Evolutionary conservation across 1,284 basidiomycete species (phyloP), one percentile per base, ranked within the genome.

Genomic region (Neonothopanus nambi): DNA sequence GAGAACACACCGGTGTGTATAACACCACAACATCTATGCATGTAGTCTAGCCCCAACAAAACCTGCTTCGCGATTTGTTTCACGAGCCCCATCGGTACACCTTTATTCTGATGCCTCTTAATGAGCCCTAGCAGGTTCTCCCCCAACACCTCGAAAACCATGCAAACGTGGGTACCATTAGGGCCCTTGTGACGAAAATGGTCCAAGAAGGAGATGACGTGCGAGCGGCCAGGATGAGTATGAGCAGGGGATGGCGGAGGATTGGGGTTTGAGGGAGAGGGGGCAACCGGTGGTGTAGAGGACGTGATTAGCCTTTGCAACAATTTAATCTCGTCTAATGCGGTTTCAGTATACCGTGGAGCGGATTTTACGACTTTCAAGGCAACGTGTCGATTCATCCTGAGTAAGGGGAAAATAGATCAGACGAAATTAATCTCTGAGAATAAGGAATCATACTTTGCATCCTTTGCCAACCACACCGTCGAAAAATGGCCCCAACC

Each of bases 301-400:
- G 94, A 93, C 11, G 89, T 91, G 68, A 97, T 96, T 60, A 98
- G 87, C 33, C 95, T 87, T 67, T 98, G 94, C 11, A 98, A 82
- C 3, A 99, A 88, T 73, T 98, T 98, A 76, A 99, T 99, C 75
- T 99, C 97, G 77, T 99, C 96, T 33, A 98, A 78, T 0, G 96
- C 97, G 0, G 96, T 99, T 69, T 99, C 97, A 2, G 96, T 98
- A 73, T 99, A 99, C 56, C 97, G 84, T 1, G 90, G 87, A 0
- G 96, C 96, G 11, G 95, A 98, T 75, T 99, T 99, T 70, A 99
- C 97, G 63, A 99, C 93, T 72, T 99, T 99, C 70, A 99, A 87
- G 8, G 96, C 96, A 61, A 99, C 97, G 73, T 99, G 97, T 40
- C 95, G 91, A 65, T 93, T 87, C 70, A 93, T 81, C 67, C 95